Base-by-base conservation (phyloP, 352 stramenopile species). In the Plasmopara viticola region DNA sequence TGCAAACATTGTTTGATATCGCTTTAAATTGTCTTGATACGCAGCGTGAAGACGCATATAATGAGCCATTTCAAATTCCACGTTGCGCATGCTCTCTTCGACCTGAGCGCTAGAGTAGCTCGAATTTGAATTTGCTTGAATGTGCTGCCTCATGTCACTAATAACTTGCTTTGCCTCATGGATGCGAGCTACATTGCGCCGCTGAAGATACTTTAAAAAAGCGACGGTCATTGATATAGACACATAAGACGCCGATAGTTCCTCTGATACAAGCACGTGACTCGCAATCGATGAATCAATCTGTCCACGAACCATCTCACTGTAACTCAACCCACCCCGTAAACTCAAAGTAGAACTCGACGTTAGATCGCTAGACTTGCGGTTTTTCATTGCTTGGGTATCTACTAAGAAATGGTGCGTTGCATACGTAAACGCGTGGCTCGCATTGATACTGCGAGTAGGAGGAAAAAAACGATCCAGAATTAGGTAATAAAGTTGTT, bases 391-490 rank as follows among this genome's bases (percentile, higher is more conserved):
- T 4, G 62, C 48, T 8, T 84, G 67, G 13, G 80, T 85, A 48
- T 94, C 83, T 8, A 83, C 70, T 25, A 94, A 55, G 47, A 90
- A 94, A 53, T 92, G 69, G 33, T 84, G 84, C 43, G 80, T 87
- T 0, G 84, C 84, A 51, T 91, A 94, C 20, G 67, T 78, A 48
- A 79, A 92, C n/a, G 76, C 70, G 43, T 94, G 84, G 5, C 72
- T 78, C 41, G 90, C 51, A 25, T 83, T 84, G 25, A 90, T 60
- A 51, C 62, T 79, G 29, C 84, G 72, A 35, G 57, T 75, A 17
- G 84, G 78, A 29, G 65, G 56, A 0, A 83, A 34, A 28, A 93
- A 78, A 28, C 83, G 81, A 47, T 94, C 82, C 41, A 91, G 18
- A 38, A 87, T 64, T n/a, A 94, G 56, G 42, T 91, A 92, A 29